Conservation (phyloP, 257 asterid species). For the Capsicum baccatum region DNA sequence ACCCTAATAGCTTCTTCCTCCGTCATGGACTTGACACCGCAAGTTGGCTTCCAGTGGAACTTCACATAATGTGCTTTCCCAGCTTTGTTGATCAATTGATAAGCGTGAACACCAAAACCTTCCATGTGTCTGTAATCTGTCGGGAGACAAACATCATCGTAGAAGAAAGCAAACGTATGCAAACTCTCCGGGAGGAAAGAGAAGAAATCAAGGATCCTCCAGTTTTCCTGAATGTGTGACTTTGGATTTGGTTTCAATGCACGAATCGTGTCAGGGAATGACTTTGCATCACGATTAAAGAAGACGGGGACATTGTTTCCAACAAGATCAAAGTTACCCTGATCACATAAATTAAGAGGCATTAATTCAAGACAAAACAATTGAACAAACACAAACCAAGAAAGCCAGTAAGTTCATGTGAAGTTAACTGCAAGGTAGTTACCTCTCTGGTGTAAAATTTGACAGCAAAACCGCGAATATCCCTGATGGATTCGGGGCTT, state of each 20-base stretch:
- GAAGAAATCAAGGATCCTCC: conserved; percentile 38
- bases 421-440: background rate
- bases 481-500: conserved; percentile 40
- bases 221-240: conserved; percentile 36
- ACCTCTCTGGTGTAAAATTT: conserved; percentile 40
- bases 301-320: conserved; percentile 23
- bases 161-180: conserved; percentile 31
- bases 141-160: conserved; percentile 29
- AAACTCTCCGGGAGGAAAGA: conserved; percentile 34
- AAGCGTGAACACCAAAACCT: conserved; percentile 26
- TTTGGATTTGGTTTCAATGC: conserved; percentile 35
- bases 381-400: background rate
- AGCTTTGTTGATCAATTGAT: conserved; percentile 13
- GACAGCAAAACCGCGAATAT: conserved; percentile 39
- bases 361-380: background rate
- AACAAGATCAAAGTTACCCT: conserved; percentile 31
- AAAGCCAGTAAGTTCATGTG: background rate
- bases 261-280: conserved; percentile 24
- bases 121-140: conserved; percentile 29
- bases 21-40: conserved; percentile 15
- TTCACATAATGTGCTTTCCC: conserved; percentile 27
- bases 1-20: conserved; percentile 30
- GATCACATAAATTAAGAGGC: background rate
- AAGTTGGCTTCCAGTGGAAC: conserved; percentile 31
- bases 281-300: conserved; percentile 29